Percentiles rank a stretch among this genome's conserved stretches.
Conservation (phyloP, 1,139 yeast genomes). For the Schwanniomyces etchellsii region DNA sequence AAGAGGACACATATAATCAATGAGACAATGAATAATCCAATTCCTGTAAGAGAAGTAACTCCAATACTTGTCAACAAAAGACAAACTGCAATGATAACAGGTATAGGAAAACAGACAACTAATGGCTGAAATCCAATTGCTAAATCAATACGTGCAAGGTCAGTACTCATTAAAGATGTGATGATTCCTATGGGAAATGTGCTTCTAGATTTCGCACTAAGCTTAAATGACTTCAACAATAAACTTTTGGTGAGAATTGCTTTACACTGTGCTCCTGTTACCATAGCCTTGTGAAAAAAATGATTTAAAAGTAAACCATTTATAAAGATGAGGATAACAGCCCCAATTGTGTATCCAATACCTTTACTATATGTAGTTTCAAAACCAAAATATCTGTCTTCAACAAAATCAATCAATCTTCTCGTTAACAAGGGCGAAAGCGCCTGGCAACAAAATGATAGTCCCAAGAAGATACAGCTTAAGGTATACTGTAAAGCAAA, state of each 20-base stretch:
- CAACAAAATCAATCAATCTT: constrained; percentile 36
- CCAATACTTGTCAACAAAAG: constrained; percentile 34
- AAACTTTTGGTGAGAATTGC: constrained; percentile 36
- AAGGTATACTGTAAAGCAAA: constrained; percentile 32
- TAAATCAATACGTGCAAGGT: constrained; percentile 41
- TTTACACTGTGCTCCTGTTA: constrained; percentile 42
- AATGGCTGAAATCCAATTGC: constrained; percentile 45
- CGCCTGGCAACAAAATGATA: constrained; percentile 34
- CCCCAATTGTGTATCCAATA: constrained; percentile 36
- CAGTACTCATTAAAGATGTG: constrained; percentile 41
- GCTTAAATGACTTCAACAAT: constrained; percentile 33
- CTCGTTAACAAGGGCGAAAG: constrained; percentile 38
- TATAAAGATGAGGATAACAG: constrained; percentile 32
- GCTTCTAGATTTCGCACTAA: constrained; percentile 29
- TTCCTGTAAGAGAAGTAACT: constrained; percentile 36
- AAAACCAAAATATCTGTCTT: constrained; percentile 29
- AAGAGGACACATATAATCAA: constrained; percentile 32
- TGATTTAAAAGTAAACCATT: constrained; percentile 41
- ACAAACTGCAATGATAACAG: constrained; percentile 35
- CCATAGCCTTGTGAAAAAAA: constrained; percentile 40
- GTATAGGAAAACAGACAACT: constrained; percentile 40
- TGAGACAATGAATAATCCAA: constrained; percentile 37
- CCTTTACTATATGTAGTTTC: constrained; percentile 31
- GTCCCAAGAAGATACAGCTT: constrained; percentile 29
- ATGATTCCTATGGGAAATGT: constrained; percentile 36